Percentiles rank a stretch among this genome's conserved stretches.
Conservation (phyloP, 2,329 filamentous ascomycete genomes). For the Exophiala viscosa region DNA sequence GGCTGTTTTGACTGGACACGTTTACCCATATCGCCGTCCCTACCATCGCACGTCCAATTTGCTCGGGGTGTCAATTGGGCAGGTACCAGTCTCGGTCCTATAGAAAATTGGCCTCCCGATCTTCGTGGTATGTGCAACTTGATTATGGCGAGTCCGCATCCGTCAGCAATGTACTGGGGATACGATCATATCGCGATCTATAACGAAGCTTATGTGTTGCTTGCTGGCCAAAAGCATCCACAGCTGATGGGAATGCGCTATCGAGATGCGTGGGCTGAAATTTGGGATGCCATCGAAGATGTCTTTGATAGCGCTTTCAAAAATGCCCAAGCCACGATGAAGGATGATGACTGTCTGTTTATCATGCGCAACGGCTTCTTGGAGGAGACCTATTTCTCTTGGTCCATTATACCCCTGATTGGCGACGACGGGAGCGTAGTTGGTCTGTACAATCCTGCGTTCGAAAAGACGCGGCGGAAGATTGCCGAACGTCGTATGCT, state of each 20-base stretch:
- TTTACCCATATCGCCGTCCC: conserved; percentile 58
- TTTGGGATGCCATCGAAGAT: conserved; percentile 67
- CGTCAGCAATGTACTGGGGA: conserved; percentile 77
- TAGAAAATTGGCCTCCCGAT: conserved; percentile 68
- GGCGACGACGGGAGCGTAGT: conserved; percentile 70
- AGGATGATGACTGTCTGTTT: conserved; percentile 75
- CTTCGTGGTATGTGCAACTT: conserved; percentile 75
- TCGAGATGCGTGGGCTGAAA: conserved; percentile 65
- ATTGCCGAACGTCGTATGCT: conserved; percentile 77
- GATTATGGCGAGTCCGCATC: conserved; percentile 74
- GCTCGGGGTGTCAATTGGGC: conserved; percentile 70
- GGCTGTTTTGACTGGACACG: conserved; percentile 79
- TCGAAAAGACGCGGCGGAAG: conserved; percentile 75
- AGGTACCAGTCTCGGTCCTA: conserved; percentile 68
- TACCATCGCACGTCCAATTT: conserved; percentile 70
- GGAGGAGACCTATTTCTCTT: conserved; percentile 79
- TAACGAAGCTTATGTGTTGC: conserved; percentile 66
- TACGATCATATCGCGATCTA: conserved; percentile 65
- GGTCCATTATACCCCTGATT: conserved; percentile 70
- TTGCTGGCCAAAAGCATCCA: conserved; percentile 76
- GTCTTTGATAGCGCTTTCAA: conserved; percentile 64
- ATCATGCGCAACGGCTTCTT: conserved; percentile 62
- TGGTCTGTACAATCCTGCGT: conserved; percentile 74
- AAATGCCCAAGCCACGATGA: conserved; percentile 76
- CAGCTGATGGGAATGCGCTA: conserved; percentile 70